A percentile compares a stretch with the other conserved stretches of the same genome.
phyloP scores from a whole-genome alignment of 768 basidiomycete genomes.

The Psilocybe cubensis region DNA sequence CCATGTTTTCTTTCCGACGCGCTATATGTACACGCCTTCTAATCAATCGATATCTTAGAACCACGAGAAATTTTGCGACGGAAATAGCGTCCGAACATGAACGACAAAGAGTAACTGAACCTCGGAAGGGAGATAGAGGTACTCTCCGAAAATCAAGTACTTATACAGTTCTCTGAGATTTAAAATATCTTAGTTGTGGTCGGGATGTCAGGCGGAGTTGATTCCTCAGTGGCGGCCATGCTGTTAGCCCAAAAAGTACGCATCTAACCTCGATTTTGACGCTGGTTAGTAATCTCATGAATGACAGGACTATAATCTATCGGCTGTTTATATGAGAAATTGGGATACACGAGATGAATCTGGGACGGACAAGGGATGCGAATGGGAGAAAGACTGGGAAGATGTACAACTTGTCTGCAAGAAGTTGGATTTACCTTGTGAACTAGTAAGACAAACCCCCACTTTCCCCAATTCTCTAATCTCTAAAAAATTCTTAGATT shows the following conservation, averaged over 20 bases:
- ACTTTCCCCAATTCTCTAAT: not conserved
- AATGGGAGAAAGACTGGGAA: constrained; percentile 96
- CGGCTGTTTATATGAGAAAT: constrained; percentile 94
- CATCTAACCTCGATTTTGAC: not conserved
- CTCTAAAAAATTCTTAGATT: constrained; percentile 46
- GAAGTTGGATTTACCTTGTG: constrained; percentile 71
- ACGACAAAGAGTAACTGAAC: not conserved
- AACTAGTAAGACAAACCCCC: constrained; percentile 53
- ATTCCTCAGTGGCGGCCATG: constrained; percentile 88
- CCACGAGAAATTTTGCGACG: not conserved
- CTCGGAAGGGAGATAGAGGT: constrained; percentile 36
- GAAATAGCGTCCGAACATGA: not conserved
- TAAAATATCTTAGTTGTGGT: constrained; percentile 64
- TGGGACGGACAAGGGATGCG: constrained; percentile 80
- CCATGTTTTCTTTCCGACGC: not conserved
- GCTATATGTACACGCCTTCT: not conserved
- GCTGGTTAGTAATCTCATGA: not conserved
- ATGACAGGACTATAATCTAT: constrained; percentile 74
- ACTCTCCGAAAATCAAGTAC: not conserved
- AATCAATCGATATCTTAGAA: not conserved
- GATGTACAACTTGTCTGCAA: constrained; percentile 85
- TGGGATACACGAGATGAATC: constrained; percentile 91
- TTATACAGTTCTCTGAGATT: not conserved
- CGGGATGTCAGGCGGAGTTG: constrained; percentile 95
- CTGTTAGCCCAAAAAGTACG: constrained; percentile 70